Base-by-base conservation (phyloP, 495 filamentous ascomycete species). In the Thermochaetoides thermophila region DNA sequence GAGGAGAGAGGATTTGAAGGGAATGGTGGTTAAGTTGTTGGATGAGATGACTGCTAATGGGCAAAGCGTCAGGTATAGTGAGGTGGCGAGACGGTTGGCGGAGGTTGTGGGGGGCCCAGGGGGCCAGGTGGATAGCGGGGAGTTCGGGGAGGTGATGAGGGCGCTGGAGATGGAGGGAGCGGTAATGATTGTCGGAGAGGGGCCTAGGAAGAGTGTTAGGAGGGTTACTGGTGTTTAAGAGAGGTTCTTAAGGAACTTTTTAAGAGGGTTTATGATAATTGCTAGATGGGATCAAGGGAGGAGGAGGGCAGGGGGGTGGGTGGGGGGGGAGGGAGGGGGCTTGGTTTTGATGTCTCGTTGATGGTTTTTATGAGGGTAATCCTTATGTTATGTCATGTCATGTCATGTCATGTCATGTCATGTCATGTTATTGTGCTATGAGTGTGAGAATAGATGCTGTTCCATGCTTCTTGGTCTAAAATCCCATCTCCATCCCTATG, bases 181-280 rank as follows among this genome's bases (percentile, higher is more conserved):
- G 12, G 65, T 95, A 33, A 78, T 77, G 61, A 68, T 96, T 24
- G 66, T 64, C 27, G 91, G 91, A 3, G 87, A 96, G 45, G 89
- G 87, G 7, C 61, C 78, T 14, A 73, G 87, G 45, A 83, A 72
- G 61, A 80, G 56, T 38, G 80, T 97, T 38, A 73, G 87, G 50
- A 76, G 85, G 47, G 71, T 87, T 36, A 77, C 63, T 14, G 53
- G 53, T 37, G 52, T 55, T 31, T 65, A 35, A 51, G 19, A 16
- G 18, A 11, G 17, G 27, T 14, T 29, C 14, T 30, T 17, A 42
- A 30, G 16, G 25, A 37, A n/a, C n/a, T n/a, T n/a, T n/a, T n/a
- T n/a, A n/a, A n/a, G n/a, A n/a, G n/a, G n/a, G n/a, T n/a, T n/a
- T n/a, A n/a, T n/a, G n/a, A n/a, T n/a, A n/a, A n/a, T n/a, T n/a